phyloP scores from a whole-genome alignment of 371 early-diverging fungal genomes.

The Coemansia sp. region DNA sequence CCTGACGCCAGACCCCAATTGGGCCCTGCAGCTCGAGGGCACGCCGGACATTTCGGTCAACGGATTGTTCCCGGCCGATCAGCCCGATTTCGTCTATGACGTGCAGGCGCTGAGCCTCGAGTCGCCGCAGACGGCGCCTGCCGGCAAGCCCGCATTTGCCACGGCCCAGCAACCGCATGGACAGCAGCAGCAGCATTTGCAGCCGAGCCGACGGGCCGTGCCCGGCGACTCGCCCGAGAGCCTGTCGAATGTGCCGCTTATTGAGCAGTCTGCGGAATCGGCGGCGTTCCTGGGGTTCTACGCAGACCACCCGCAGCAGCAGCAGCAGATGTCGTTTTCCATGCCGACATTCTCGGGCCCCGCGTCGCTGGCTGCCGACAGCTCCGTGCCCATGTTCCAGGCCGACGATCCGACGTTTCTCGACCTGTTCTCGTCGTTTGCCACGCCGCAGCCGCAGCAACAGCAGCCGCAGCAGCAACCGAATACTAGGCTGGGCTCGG shows the following conservation, averaged over 20 bases:
- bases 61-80: neutral
- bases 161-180: neutral
- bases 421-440: slow-evolving; percentile 10
- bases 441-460: neutral
- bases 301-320: neutral
- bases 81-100: neutral
- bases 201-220: neutral
- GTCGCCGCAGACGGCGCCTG: neutral
- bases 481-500: neutral
- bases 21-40: neutral
- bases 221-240: slow-evolving; percentile 14
- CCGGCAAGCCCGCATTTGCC: neutral
- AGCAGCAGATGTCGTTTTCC: slow-evolving; percentile 1
- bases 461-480: neutral
- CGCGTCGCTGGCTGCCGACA: neutral
- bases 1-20: too few species aligned
- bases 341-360: slow-evolving; percentile 4
- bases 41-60: slow-evolving; percentile 8
- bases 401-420: slow-evolving; percentile 2
- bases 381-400: neutral
- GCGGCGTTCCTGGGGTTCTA: neutral
- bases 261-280: slow-evolving; percentile 7
- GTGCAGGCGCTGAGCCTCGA: neutral
- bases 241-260: slow-evolving; percentile 14
- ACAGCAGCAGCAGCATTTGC: neutral